Conservation (phyloP, 1,139 yeast species). For the Pichia sp. region DNA sequence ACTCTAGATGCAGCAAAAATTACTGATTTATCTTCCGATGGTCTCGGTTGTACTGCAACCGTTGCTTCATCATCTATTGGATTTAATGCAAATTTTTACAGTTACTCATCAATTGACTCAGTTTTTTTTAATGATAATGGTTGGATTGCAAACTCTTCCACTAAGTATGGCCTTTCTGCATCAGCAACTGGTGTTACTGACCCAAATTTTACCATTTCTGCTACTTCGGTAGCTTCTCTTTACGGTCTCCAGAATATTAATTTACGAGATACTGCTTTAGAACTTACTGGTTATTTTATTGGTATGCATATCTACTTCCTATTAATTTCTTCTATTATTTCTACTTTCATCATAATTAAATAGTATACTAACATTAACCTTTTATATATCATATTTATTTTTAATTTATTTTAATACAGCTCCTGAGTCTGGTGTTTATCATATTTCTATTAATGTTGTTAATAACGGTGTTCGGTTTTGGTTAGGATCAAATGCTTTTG, state of each 20-base stretch:
- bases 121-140: constrained; percentile 3
- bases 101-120: constrained; percentile 6
- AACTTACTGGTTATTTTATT: constrained; percentile 13
- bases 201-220: constrained; percentile 8
- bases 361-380: background rate
- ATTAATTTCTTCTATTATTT: background rate
- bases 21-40: background rate
- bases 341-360: background rate
- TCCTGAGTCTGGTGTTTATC: constrained; percentile 20
- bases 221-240: background rate
- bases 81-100: constrained; percentile 11
- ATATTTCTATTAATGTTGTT: constrained; percentile 9
- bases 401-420: constrained; percentile 8
- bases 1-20: background rate
- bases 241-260: constrained; percentile 6
- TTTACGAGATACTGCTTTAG: constrained; percentile 7
- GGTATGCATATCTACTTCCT: background rate
- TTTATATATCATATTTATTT: background rate
- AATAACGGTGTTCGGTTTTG: constrained; percentile 26
- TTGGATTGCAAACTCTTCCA: constrained; percentile 7
- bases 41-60: background rate
- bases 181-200: constrained; percentile 8
- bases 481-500: constrained; percentile 24
- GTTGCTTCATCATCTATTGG: background rate
- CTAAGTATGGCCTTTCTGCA: constrained; percentile 1